Percentiles rank a stretch among this genome's conserved stretches.
These are phyloP conservation scores for Pestalotiopsis sp. DNA, from an alignment of 2,329 filamentous ascomycete species.

Conservation along the genomic window DNA sequence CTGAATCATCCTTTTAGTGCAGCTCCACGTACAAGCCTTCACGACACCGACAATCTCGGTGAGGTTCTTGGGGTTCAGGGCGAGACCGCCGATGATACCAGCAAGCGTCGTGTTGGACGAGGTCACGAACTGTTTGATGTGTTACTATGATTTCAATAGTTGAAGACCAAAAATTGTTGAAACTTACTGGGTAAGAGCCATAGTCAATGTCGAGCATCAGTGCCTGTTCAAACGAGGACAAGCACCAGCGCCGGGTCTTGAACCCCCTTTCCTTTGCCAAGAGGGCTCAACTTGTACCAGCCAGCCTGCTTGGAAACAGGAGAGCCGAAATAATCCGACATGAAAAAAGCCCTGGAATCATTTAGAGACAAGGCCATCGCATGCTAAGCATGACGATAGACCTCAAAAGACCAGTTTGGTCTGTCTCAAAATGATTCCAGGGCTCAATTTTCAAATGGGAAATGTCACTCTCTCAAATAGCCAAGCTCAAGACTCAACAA, in stretches of 20 bases:
- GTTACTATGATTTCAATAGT: constrained; percentile 22
- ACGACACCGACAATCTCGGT: constrained; percentile 63
- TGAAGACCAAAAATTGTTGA: constrained; percentile 1
- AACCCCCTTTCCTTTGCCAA: not conserved
- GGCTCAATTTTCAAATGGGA: constrained; percentile 1
- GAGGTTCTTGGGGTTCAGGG: constrained; percentile 57
- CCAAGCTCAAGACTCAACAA: not conserved
- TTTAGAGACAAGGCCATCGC: constrained; percentile 5
- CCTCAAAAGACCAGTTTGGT: constrained; percentile 1
- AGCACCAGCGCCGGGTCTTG: not conserved
- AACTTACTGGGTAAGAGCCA: constrained; percentile 54
- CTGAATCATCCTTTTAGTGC: not conserved
- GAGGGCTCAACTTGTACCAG: not conserved
- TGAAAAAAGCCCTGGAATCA: constrained; percentile 10
- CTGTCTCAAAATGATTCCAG: constrained; percentile 7
- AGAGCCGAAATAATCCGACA: constrained; percentile 7
- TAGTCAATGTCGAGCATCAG: constrained; percentile 63
- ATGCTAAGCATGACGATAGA: constrained; percentile 7
- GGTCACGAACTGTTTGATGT: constrained; percentile 41
- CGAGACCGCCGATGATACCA: constrained; percentile 61
- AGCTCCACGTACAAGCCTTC: constrained; percentile 49
- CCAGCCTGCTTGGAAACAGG: not conserved
- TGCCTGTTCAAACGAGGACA: constrained; percentile 48
- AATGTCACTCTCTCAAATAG: not conserved
- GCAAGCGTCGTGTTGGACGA: constrained; percentile 60